Evolutionary conservation across 116 monocot genomes (phyloP).

Genomic region (Papilionanthe hybrid): DNA sequence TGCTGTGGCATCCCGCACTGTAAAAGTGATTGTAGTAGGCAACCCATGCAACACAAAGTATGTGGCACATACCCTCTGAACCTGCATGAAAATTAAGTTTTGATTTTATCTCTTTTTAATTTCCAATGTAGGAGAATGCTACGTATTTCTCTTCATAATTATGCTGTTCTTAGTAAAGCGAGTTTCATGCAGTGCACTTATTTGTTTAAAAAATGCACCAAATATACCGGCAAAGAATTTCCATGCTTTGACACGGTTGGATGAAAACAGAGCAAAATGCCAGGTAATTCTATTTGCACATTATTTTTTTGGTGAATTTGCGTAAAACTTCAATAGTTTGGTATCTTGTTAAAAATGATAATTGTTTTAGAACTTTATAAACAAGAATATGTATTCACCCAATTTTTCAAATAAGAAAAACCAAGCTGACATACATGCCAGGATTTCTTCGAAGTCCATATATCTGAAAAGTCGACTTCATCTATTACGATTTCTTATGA

Average conservation of each 20-base stretch:
- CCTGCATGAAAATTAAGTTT: not conserved
- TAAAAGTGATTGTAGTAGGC: conserved; percentile 87
- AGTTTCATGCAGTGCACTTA: conserved; percentile 66
- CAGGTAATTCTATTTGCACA: conserved; percentile 44
- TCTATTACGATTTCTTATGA: not conserved
- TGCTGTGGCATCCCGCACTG: conserved; percentile 88
- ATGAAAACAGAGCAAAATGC: conserved; percentile 99
- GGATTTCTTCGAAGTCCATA: not conserved
- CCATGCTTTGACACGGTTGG: conserved; percentile 96
- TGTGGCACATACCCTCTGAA: not conserved
- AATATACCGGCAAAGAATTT: conserved; percentile 94
- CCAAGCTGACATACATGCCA: not conserved
- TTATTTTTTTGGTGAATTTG: not conserved
- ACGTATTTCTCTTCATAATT: conserved; percentile 7
- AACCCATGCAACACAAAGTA: conserved; percentile 99
- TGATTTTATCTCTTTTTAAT: not conserved
- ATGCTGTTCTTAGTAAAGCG: not conserved
- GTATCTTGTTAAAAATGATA: no score
- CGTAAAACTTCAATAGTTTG: no score
- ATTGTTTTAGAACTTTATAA: no score
- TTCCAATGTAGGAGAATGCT: not conserved
- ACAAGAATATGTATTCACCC: no score
- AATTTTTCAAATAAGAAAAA: no score
- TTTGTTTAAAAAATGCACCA: conserved; percentile 99
- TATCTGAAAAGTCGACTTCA: not conserved